Evolutionary conservation across 179 eudicot species (phyloP).

Genomic region (Carnegiea gigantea): DNA sequence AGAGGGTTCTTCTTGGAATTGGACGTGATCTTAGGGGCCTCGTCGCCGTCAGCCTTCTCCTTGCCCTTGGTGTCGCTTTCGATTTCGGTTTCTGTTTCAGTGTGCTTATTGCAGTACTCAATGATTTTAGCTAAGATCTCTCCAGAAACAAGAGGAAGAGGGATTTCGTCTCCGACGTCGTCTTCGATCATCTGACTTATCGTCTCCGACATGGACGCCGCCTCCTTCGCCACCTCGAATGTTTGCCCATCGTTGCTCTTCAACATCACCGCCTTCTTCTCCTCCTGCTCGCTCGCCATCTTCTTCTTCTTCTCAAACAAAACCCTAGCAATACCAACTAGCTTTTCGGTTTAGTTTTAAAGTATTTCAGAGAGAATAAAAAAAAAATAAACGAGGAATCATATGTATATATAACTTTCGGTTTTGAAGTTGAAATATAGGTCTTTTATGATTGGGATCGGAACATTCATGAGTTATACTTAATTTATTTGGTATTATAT

Average conservation of each 20-base stretch:
- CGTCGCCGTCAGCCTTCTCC: not conserved
- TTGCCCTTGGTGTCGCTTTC: not conserved
- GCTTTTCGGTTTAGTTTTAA: no score
- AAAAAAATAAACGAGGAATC: no score
- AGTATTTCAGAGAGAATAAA: no score
- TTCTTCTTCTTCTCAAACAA: not conserved
- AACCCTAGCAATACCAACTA: no score
- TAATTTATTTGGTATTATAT: no score
- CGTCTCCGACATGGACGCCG: slow-evolving; percentile 5
- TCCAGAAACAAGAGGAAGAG: slow-evolving; percentile 7
- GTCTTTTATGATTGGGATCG: no score
- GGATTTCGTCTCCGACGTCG: not conserved
- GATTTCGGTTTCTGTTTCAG: not conserved
- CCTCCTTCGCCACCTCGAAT: slow-evolving; percentile 13
- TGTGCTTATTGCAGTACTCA: slow-evolving; percentile 13
- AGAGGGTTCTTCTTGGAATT: not conserved
- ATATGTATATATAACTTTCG: no score
- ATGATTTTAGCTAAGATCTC: slow-evolving; percentile 2
- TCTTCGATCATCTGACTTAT: slow-evolving; percentile 11
- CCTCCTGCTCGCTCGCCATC: slow-evolving; percentile 7
- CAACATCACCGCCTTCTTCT: slow-evolving; percentile 1
- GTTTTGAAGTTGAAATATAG: no score
- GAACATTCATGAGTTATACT: no score
- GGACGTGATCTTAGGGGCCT: not conserved
- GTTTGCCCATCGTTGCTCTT: slow-evolving; percentile 8